These are phyloP conservation scores for Nasturtium officinale DNA, from an alignment of 345 rosid genomes.

Conservation along the genomic window DNA sequence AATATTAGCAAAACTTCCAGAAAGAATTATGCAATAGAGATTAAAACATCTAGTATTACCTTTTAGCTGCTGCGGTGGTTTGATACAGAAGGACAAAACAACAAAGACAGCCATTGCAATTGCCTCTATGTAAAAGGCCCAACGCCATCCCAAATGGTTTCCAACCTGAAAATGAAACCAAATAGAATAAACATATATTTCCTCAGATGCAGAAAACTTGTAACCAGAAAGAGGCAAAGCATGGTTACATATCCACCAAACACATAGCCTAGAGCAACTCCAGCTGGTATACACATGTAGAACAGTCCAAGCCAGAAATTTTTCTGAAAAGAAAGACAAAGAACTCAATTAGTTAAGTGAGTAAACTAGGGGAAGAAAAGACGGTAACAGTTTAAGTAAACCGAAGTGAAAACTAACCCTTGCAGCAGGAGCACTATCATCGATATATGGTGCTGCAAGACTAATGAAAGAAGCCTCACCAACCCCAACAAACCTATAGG, in stretches of 20 bases:
- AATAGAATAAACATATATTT: neutral
- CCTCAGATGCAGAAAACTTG: slow-evolving; percentile 11
- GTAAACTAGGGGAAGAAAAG: neutral
- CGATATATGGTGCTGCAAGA: slow-evolving; percentile 98
- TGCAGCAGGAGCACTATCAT: slow-evolving; percentile 83
- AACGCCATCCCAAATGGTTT: slow-evolving; percentile 67
- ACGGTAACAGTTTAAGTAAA: slow-evolving; percentile 6
- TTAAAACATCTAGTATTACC: slow-evolving; percentile 44
- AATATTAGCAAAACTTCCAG: neutral
- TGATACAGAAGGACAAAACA: slow-evolving; percentile 68
- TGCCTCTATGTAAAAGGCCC: slow-evolving; percentile 87
- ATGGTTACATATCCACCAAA: slow-evolving; percentile 81
- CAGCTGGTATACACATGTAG: slow-evolving; percentile 96
- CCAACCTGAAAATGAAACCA: slow-evolving; percentile 62
- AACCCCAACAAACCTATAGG: slow-evolving; percentile 88
- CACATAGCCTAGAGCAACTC: slow-evolving; percentile 87
- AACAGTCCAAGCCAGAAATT: slow-evolving; percentile 89
- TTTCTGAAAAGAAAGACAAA: slow-evolving; percentile 56
- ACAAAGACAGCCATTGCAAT: slow-evolving; percentile 81
- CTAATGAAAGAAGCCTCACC: slow-evolving; percentile 98
- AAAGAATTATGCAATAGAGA: neutral
- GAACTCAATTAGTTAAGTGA: neutral
- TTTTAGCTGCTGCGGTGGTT: slow-evolving; percentile 86
- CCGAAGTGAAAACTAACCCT: slow-evolving; percentile 49
- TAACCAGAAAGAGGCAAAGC: neutral